Evolutionary conservation across 768 basidiomycete species (phyloP).

Genomic region (Suillus lakei): DNA sequence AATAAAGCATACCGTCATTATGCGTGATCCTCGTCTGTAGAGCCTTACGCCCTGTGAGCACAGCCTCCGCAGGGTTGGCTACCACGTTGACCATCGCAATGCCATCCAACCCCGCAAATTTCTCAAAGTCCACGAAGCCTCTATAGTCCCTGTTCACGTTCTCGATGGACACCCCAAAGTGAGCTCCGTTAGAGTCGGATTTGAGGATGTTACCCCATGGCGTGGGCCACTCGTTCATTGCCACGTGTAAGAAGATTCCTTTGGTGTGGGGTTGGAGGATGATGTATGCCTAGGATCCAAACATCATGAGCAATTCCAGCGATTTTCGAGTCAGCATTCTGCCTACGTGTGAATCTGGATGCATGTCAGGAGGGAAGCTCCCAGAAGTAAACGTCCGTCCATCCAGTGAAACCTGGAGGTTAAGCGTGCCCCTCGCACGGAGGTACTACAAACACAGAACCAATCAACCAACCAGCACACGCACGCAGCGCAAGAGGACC

Average conservation of each 20-base stretch:
- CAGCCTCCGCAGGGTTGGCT: constrained; percentile 76
- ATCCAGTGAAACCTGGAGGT: constrained; percentile 91
- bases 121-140: constrained; percentile 97
- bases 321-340: neutral
- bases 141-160: constrained; percentile 85
- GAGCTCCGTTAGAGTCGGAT: constrained; percentile 98
- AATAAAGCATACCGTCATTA: constrained; percentile 79
- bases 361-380: constrained; percentile 88
- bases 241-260: constrained; percentile 94
- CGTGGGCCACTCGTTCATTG: constrained; percentile 75
- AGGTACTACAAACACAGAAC: constrained; percentile 46
- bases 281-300: constrained; percentile 81
- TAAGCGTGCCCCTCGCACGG: constrained; percentile 60
- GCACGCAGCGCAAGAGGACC: neutral
- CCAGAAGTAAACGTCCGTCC: constrained; percentile 85
- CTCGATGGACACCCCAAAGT: constrained; percentile 86
- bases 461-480: constrained; percentile 25
- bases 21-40: constrained; percentile 93
- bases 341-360: constrained; percentile 86
- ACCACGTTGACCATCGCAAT: constrained; percentile 95
- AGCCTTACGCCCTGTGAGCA: constrained; percentile 69
- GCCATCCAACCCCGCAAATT: constrained; percentile 94
- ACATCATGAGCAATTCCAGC: neutral
- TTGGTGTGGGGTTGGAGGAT: constrained; percentile 92
- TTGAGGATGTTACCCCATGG: constrained; percentile 94